Conservation (phyloP, 345 rosid species). For the Brassica napus region DNA sequence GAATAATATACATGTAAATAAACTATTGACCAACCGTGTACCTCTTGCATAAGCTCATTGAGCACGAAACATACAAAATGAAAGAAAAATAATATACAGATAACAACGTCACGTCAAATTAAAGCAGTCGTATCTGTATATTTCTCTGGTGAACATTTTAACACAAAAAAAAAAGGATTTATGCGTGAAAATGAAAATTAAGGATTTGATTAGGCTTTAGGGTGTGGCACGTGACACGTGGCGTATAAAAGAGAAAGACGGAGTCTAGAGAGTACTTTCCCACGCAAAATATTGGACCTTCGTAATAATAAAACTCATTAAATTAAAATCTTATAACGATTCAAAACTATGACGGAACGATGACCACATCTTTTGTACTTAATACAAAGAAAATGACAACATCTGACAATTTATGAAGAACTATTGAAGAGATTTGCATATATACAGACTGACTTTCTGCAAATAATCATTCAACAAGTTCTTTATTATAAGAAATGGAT, state of each 20-base stretch:
- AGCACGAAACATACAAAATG: slow-evolving; percentile 19
- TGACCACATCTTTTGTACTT: slow-evolving; percentile 44
- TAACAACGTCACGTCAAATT: slow-evolving; percentile 15
- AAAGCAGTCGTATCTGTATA: background rate
- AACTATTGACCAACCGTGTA: background rate
- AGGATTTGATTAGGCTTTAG: background rate
- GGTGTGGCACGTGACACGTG: slow-evolving; percentile 39
- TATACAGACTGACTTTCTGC: background rate
- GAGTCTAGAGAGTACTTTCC: slow-evolving; percentile 32
- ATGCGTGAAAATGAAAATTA: slow-evolving; percentile 19
- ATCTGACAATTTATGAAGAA: slow-evolving; percentile 21
- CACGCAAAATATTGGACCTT: slow-evolving; percentile 36
- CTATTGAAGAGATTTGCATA: background rate
- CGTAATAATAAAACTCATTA: background rate
- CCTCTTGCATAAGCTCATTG: background rate
- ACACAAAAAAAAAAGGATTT: background rate
- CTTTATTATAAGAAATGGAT: slow-evolving; percentile 7
- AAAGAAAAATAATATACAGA: background rate
- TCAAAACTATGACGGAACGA: slow-evolving; percentile 39
- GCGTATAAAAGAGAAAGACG: slow-evolving; percentile 19
- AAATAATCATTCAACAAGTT: background rate
- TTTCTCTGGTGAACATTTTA: background rate
- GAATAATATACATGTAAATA: background rate
- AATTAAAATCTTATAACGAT: background rate
- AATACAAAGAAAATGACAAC: slow-evolving; percentile 26